phyloP scores from a whole-genome alignment of 768 basidiomycete genomes.

The Jaapia argillacea region DNA sequence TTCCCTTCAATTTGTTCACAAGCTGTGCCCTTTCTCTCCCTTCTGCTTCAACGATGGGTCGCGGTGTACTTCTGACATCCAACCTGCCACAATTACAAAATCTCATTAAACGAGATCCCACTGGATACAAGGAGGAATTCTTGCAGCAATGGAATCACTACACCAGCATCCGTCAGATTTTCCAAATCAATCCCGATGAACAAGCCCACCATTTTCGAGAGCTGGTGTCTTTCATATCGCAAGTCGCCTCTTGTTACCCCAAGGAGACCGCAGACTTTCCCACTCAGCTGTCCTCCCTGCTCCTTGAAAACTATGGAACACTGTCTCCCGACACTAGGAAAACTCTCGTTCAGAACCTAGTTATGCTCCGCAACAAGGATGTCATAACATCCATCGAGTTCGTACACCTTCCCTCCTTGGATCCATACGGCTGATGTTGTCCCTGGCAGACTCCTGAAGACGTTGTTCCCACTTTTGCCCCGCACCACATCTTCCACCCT shows the following conservation, averaged over 20 bases:
- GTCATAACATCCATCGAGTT: constrained; percentile 91
- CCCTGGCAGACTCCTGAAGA: constrained; percentile 63
- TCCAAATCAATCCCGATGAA: constrained; percentile 72
- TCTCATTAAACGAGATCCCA: constrained; percentile 89
- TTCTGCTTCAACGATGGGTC: too few species aligned
- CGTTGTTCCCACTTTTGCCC: constrained; percentile 93
- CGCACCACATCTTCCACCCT: constrained; percentile 81
- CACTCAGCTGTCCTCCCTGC: constrained; percentile 61
- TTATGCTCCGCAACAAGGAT: constrained; percentile 88
- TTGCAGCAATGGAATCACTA: constrained; percentile 96
- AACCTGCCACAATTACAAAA: constrained; percentile 96
- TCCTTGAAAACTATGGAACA: constrained; percentile 69
- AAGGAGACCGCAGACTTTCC: constrained; percentile 84
- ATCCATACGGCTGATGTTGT: not conserved
- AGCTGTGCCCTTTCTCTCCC: too few species aligned
- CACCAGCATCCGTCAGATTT: constrained; percentile 78
- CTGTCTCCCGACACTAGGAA: constrained; percentile 77
- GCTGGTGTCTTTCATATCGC: constrained; percentile 84
- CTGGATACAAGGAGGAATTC: constrained; percentile 90
- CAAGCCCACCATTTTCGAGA: constrained; percentile 81
- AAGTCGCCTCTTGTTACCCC: constrained; percentile 93
- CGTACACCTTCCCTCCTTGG: constrained; percentile 17
- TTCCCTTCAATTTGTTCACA: too few species aligned
- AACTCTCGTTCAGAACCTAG: constrained; percentile 80
- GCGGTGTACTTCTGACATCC: constrained; percentile 72